Percentiles rank a stretch among this genome's conserved stretches.
These are phyloP conservation scores for Pseudogymnoascus sp. DNA, from an alignment of 2,329 filamentous ascomycete species.

Conservation along the genomic window DNA sequence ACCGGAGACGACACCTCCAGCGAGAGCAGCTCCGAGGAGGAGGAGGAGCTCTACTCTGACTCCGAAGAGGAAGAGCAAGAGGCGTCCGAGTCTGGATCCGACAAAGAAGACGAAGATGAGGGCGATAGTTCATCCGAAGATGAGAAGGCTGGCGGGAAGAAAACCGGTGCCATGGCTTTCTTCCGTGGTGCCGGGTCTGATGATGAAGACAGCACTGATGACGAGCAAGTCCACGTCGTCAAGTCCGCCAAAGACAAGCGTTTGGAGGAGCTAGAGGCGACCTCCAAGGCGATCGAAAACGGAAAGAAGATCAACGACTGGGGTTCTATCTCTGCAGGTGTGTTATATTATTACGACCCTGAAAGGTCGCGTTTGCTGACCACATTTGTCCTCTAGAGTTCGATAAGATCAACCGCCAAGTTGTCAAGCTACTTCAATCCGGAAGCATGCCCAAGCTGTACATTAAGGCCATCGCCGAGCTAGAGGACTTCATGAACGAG, in stretches of 20 bases:
- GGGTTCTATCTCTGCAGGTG: constrained; percentile 84
- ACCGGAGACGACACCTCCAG: constrained; percentile 67
- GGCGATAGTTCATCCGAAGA: constrained; percentile 52
- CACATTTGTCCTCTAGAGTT: constrained; percentile 55
- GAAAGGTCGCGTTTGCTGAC: background rate
- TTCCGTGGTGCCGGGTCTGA: constrained; percentile 65
- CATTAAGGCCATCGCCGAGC: constrained; percentile 83
- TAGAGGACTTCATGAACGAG: constrained; percentile 93
- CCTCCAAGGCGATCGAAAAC: constrained; percentile 88
- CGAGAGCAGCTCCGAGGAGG: constrained; percentile 86
- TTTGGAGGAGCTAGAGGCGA: constrained; percentile 84
- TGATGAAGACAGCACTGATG: constrained; percentile 74
- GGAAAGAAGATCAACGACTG: constrained; percentile 96
- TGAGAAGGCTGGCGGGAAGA: constrained; percentile 50
- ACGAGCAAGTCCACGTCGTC: constrained; percentile 76
- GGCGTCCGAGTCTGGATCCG: constrained; percentile 32
- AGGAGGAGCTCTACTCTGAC: constrained; percentile 87
- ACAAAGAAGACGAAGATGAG: constrained; percentile 45
- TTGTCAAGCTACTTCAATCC: constrained; percentile 67
- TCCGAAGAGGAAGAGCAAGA: constrained; percentile 57
- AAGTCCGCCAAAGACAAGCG: constrained; percentile 99
- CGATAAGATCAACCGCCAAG: constrained; percentile 86
- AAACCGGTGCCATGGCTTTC: constrained; percentile 72
- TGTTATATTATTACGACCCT: constrained; percentile 25
- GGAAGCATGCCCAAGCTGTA: constrained; percentile 82